Base-by-base conservation (phyloP, 306 rosid species). In the Sicyos edulis region DNA sequence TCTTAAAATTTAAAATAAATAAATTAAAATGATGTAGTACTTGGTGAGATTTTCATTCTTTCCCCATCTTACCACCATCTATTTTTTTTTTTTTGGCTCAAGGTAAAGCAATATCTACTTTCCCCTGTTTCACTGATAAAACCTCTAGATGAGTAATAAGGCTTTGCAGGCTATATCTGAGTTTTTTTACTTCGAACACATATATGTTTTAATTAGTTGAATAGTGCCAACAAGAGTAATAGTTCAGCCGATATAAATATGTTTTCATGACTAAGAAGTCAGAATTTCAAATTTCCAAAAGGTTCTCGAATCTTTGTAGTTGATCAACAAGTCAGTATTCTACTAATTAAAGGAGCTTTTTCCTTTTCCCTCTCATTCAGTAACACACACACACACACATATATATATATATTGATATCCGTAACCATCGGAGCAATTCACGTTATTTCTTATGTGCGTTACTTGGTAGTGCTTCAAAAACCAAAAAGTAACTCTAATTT, bases 241-340 rank as follows among this genome's bases (percentile, higher is more conserved):
- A 32, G 37, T 32, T 32, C 37, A 32, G 37, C 5, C 5, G 37
- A 5, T 32, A 32, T 32, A 32, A 1, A 0, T 32, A 32, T 32
- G 37, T 32, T 32, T 32, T 32, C 37, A 26, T 26, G 29, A 26
- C 29, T 26, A 3, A 26, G 29, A 26, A 26, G 29, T 26, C 29
- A 26, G 1, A 4, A 26, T 26, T 26, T 26, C 29, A 85, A 79
- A 40, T 88, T 93, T 81, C 79, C 91, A 0, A 95, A 87, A 82
- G 91, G 86, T 54, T 87, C 89, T 75, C 88, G 92, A 75, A 84
- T 90, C 72, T 88, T 91, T 80, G 81, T 88, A 67, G 90, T 88
- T 19, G 99, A 93, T 82, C 99, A 71, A 93, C 99, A 55, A 97
- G 97, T 87, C 8, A 55, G 22, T 59, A 22, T n/a, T 80, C 65